Evolutionary conservation across 495 filamentous ascomycete genomes (phyloP), one percentile per base, ranked within the genome.

Genomic region (Filosporella fistucella): DNA sequence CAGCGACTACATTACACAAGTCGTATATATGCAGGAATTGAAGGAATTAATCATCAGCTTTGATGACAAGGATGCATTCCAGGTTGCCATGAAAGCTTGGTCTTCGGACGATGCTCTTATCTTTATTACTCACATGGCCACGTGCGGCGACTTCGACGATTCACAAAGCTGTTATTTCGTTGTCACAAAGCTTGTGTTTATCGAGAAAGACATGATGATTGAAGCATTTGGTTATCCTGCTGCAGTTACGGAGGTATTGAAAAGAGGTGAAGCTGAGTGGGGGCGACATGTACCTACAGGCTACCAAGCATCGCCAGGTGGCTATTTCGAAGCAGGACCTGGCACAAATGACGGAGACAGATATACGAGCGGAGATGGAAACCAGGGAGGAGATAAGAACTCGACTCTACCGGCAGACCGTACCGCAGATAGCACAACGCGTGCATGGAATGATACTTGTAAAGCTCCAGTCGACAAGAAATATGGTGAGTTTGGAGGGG

Each of bases 401-500:
- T 17, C 33, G 7, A 8, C 6, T 36, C 33, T 17, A 8, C n/a
- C 33, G n/a, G 33, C 33, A 36, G n/a, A 36, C n/a, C n/a, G 7
- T 17, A 36, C 13, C n/a, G 33, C n/a, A 7, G n/a, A 5, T 17
- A 36, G 33, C n/a, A 7, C 33, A 36, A 36, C 33, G 28, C 28
- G n/a, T n/a, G n/a, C 8, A 8, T 30, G n/a, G 8, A 30, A 30
- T n/a, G 28, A 30, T 8, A 30, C 28, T 5, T 56, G 53, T 46
- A 37, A 33, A 11, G 22, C 48, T 14, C 53, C 53, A 8, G 35
- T 28, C 32, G 53, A 56, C 20, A 40, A 4, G 7, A 52, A 47
- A 45, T 56, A 56, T 22, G 35, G n/a, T n/a, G n/a, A n/a, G n/a
- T n/a, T n/a, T n/a, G n/a, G n/a, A n/a, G n/a, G n/a, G n/a, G n/a